phyloP scores from a whole-genome alignment of 495 filamentous ascomycete species.

The Xylaria flabelliformis region DNA sequence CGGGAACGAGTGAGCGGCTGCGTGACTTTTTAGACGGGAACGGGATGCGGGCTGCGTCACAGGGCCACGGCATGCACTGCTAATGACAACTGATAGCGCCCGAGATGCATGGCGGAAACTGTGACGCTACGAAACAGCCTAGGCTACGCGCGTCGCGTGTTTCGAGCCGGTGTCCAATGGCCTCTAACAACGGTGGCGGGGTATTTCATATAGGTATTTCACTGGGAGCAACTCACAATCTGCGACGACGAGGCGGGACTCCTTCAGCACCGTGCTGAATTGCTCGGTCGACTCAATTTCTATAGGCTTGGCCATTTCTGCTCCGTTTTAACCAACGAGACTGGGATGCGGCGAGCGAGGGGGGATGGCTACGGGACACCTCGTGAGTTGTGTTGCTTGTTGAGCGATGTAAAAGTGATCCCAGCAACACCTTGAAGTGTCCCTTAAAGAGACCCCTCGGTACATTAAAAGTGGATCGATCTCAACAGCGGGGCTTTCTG shows the following conservation, averaged over 20 bases:
- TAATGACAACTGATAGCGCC: not conserved
- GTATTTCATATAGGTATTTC: constrained; percentile 22
- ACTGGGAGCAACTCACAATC: constrained; percentile 71
- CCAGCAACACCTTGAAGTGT: not conserved
- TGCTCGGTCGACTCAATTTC: constrained; percentile 74
- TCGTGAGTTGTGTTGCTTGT: constrained; percentile 2
- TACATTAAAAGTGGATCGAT: too few relatives aligned
- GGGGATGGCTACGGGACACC: not conserved
- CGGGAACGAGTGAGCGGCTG: constrained; percentile 18
- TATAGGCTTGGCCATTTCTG: constrained; percentile 67
- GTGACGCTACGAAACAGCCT: not conserved
- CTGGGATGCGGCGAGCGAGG: not conserved
- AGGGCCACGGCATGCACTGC: constrained; percentile 8
- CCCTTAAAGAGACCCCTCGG: not conserved
- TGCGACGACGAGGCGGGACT: constrained; percentile 75
- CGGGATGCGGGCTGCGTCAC: constrained; percentile 1
- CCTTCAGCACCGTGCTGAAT: constrained; percentile 69
- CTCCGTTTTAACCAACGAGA: constrained; percentile 26
- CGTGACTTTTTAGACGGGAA: not conserved
- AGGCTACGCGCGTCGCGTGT: constrained; percentile 14
- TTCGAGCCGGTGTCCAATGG: constrained; percentile 5
- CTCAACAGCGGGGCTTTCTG: too few relatives aligned
- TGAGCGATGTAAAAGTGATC: not conserved
- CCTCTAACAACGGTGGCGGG: constrained; percentile 31
- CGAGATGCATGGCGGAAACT: constrained; percentile 19